Evolutionary conservation across 2,329 filamentous ascomycete species (phyloP), one percentile per base, ranked within the genome.

Genomic region (Diplodia sapinea): DNA sequence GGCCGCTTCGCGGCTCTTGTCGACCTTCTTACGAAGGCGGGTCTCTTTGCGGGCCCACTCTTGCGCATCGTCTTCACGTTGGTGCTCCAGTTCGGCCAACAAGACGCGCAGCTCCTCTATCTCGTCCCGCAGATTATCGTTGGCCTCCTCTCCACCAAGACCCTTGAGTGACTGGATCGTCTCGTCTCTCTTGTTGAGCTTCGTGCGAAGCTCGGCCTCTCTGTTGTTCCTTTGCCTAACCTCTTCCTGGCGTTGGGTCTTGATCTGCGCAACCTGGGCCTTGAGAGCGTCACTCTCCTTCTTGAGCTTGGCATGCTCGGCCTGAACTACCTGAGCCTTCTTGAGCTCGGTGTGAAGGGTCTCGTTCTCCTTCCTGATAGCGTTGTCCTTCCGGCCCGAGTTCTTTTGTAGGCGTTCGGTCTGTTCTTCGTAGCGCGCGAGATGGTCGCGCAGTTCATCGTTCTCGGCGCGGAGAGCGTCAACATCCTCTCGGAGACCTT

Each of bases 251-350:
- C 95, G 83, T 68, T 93, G 91, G 57, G 88, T 85, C 73, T 91
- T 89, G 11, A 95, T 82, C 62, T 90, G 89, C 56, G 90, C 86
- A 63, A 96, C 87, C 75, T 95, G 91, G n/a, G 86, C 85, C 69
- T 83, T 87, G 62, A 96, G 81, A 8, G 89, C 80, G 12, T 86
- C 86, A 74, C 94, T 90, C 72, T 94, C 91, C 66, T 86, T 87
- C 70, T 85, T 85, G 73, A 95, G 89, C 29, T 91, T 88, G 5
- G 74, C 73, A 65, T 73, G 77, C 65, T 80, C 78, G 13, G 73
- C 75, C 65, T 77, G 75, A 65, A 49, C 26, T 8, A 56, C 57
- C 17, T 64, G 50, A 17, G 57, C 50, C 40, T 68, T 68, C 20
- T 57, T 52, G 13, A 79, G 62, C 50, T 79, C 76, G 11, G 72